Percentiles rank a stretch among this genome's conserved stretches.
Conservation (phyloP, 169 alveolate species). For the Perkinsus olseni region DNA sequence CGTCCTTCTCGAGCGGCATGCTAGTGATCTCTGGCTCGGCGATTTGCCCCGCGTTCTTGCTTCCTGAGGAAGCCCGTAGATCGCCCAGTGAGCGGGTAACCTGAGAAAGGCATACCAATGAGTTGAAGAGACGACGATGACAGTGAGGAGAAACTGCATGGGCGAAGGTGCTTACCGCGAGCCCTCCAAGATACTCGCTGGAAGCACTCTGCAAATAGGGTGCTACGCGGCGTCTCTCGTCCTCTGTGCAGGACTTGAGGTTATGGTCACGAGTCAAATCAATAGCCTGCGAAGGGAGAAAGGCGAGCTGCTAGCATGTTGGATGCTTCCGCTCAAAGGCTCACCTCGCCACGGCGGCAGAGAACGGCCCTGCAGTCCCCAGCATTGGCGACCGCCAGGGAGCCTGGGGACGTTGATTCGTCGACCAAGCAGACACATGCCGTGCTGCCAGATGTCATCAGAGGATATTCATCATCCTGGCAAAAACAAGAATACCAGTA, state of each 20-base stretch:
- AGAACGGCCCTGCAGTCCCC: not conserved
- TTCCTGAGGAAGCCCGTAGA: not conserved
- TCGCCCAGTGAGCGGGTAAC: not conserved
- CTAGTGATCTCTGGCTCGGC: not conserved
- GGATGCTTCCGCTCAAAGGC: not conserved
- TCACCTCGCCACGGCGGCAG: not conserved
- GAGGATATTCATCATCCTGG: not conserved
- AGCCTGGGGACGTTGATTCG: not conserved
- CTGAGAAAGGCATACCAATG: not conserved
- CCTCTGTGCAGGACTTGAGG: not conserved
- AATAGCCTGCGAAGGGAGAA: not conserved
- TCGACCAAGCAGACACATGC: not conserved
- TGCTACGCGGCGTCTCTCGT: not conserved
- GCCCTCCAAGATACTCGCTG: not conserved
- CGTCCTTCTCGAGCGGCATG: not conserved
- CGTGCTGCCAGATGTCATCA: not conserved
- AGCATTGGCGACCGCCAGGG: not conserved
- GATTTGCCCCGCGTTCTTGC: not conserved
- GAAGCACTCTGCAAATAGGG: not conserved
- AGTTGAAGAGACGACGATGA: too few relatives aligned
- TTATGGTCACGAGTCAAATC: not conserved
- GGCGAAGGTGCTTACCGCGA: not conserved
- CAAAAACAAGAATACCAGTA: not conserved
- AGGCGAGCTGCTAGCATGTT: too few relatives aligned
- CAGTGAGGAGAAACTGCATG: not conserved